Base-by-base conservation (phyloP, 2,329 filamentous ascomycete genomes). In the Cercospora sp. region DNA sequence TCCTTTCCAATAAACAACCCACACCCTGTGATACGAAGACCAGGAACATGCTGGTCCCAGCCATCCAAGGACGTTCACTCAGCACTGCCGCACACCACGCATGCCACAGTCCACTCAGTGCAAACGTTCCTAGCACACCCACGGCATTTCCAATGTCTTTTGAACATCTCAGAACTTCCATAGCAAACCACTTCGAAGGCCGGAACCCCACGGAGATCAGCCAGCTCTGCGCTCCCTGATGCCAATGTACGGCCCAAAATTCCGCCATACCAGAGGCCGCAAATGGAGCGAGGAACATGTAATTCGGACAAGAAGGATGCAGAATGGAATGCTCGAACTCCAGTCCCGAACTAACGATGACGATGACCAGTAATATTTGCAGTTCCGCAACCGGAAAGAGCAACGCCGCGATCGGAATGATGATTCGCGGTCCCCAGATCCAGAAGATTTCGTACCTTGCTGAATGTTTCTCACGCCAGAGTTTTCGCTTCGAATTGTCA, bases 41-140 rank as follows among this genome's bases (percentile, higher is more conserved):
- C 12, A 61, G n/a, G 20, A 60, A 65, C 26, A 68, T 31, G 18
- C 66, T 58, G 1, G 57, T 36, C 3, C 58, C 63, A 12, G 33
- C 36, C 7, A 13, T 18, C 63, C 66, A 65, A 12, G 48, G 30
- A 16, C 28, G n/a, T 16, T 60, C 48, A 40, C 59, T 58, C 13
- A 68, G 18, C 10, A 45, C 20, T 10, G 20, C 59, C n/a, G 48
- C 66, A 51, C 58, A 62, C 66, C 66, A 68, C 31, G 42, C 66
- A 53, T 68, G 66, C 66, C 66, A 68, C 3, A 68, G 7, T 1
- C 66, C 66, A 53, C 66, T 68, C 9, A 68, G 45, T 5, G 62
- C 59, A 42, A 68, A 68, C 5, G 66, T 33, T 9, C 62, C 31
- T 1, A 68, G 18, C 7, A 68, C 58, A 6, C 66, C 66, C 12